phyloP scores from a whole-genome alignment of 192 early-diverging fungal genomes.

The Coemansia asiatica region DNA sequence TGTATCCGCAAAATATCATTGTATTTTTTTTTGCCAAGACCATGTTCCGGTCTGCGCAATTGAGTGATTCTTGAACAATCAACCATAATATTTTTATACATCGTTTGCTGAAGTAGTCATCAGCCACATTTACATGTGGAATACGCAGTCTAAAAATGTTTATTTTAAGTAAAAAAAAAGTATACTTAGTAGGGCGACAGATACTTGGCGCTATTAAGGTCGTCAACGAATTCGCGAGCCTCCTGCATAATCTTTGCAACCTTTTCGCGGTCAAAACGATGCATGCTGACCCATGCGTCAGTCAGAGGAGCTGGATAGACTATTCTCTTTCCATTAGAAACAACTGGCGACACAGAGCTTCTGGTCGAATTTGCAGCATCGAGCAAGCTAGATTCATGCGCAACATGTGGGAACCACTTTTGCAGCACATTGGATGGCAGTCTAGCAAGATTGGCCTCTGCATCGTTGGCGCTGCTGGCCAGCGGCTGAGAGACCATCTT shows the following conservation, averaged over 20 bases:
- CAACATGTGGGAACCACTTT: conserved; percentile 48
- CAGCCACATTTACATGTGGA: too few species aligned
- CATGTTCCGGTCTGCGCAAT: too few species aligned
- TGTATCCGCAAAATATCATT: neutral
- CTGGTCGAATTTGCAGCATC: conserved; percentile 18
- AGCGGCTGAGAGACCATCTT: conserved; percentile 26
- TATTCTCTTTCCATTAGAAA: conserved; percentile 16
- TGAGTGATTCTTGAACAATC: too few species aligned
- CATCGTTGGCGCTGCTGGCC: neutral
- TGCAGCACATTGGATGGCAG: conserved; percentile 34
- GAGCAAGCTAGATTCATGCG: neutral
- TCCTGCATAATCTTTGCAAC: conserved; percentile 37
- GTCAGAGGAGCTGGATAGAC: conserved; percentile 39
- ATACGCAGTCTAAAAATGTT: too few species aligned
- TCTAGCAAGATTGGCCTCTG: conserved; percentile 21
- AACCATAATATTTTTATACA: too few species aligned
- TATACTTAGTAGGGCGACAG: conserved; percentile 34
- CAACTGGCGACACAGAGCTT: neutral
- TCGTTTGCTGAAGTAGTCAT: too few species aligned
- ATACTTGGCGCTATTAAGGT: conserved; percentile 43
- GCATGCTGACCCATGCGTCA: conserved; percentile 51
- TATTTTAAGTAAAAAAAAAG: too few species aligned
- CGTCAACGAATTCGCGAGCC: conserved; percentile 45
- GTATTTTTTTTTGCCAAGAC: neutral
- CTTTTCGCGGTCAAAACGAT: conserved; percentile 28